Percentiles rank a stretch among this genome's conserved stretches.
Conservation (phyloP, 108 stramenopile species). For the Nitzschia palea region DNA sequence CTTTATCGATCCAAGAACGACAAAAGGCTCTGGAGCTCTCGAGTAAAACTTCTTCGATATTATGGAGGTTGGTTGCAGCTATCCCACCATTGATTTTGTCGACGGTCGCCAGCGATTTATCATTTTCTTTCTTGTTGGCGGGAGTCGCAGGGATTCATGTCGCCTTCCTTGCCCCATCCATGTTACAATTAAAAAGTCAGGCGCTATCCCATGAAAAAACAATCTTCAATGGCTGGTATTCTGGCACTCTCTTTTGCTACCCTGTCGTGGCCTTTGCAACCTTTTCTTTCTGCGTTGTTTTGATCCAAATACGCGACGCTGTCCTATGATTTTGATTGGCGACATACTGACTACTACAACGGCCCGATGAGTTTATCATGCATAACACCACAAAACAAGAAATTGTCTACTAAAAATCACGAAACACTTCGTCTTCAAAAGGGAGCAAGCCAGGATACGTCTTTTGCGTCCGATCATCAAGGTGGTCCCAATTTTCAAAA, state of each 20-base stretch:
- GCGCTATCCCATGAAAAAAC: not conserved
- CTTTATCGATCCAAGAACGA: constrained; percentile 9
- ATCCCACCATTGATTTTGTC: constrained; percentile 46
- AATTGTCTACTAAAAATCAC: constrained; percentile 7
- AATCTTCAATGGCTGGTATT: constrained; percentile 24
- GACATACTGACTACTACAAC: too few species aligned
- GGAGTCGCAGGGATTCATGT: constrained; percentile 53
- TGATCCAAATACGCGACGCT: constrained; percentile 25
- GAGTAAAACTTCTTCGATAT: constrained; percentile 9
- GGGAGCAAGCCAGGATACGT: constrained; percentile 25
- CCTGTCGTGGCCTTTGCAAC: constrained; percentile 28
- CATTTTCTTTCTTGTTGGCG: constrained; percentile 41
- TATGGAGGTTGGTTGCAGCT: constrained; percentile 46
- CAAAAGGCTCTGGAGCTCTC: not conserved
- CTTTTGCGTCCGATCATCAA: constrained; percentile 44
- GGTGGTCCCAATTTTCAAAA: constrained; percentile 53
- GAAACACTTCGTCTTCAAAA: constrained; percentile 40
- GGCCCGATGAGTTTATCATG: too few species aligned
- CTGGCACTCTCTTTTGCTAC: not conserved
- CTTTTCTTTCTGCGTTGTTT: constrained; percentile 18
- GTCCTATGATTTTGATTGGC: too few species aligned
- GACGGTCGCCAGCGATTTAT: constrained; percentile 30
- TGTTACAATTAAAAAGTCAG: constrained; percentile 35
- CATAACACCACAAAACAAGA: too few species aligned
- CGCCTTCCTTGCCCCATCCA: constrained; percentile 47